Conservation (phyloP, 2,329 filamentous ascomycete genomes). For the Talaromyces pinophilus region DNA sequence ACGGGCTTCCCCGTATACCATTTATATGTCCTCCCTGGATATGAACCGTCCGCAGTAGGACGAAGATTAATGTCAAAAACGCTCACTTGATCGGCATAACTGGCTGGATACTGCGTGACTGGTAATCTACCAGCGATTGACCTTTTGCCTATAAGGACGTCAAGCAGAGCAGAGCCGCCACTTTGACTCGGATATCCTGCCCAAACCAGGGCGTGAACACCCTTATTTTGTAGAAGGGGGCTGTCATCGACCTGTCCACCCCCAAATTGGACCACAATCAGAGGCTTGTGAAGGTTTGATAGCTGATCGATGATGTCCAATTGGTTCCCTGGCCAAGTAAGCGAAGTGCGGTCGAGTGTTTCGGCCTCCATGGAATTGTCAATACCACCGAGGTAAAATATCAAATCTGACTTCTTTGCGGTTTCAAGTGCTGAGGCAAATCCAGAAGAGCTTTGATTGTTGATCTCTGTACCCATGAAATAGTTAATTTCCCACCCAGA, state of each 20-base stretch:
- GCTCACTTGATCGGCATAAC: conserved; percentile 44
- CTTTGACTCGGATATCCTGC: conserved; percentile 43
- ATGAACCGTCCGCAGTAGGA: conserved; percentile 27
- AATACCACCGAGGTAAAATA: conserved; percentile 37
- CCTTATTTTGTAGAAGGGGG: conserved; percentile 34
- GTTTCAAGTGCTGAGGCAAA: conserved; percentile 33
- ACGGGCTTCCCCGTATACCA: conserved; percentile 39
- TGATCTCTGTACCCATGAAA: conserved; percentile 33
- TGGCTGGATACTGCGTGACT: conserved; percentile 38
- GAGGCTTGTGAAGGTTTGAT: conserved; percentile 35
- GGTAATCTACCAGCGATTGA: conserved; percentile 40
- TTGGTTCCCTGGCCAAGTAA: conserved; percentile 39
- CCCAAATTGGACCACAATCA: conserved; percentile 40
- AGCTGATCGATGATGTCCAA: conserved; percentile 38
- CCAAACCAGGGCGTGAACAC: conserved; percentile 41
- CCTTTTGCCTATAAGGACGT: conserved; percentile 38
- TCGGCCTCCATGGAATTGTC: conserved; percentile 39
- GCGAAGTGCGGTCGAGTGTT: conserved; percentile 34
- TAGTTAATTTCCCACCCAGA: conserved; percentile 48
- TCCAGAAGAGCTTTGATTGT: conserved; percentile 27
- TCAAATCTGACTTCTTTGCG: conserved; percentile 32
- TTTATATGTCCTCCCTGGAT: conserved; percentile 43
- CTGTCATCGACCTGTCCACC: conserved; percentile 42
- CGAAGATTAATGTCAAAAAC: conserved; percentile 40
- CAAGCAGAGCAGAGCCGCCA: conserved; percentile 40